These are phyloP conservation scores for Podaxis sp. DNA, from an alignment of 768 basidiomycete genomes.

Conservation along the genomic window DNA sequence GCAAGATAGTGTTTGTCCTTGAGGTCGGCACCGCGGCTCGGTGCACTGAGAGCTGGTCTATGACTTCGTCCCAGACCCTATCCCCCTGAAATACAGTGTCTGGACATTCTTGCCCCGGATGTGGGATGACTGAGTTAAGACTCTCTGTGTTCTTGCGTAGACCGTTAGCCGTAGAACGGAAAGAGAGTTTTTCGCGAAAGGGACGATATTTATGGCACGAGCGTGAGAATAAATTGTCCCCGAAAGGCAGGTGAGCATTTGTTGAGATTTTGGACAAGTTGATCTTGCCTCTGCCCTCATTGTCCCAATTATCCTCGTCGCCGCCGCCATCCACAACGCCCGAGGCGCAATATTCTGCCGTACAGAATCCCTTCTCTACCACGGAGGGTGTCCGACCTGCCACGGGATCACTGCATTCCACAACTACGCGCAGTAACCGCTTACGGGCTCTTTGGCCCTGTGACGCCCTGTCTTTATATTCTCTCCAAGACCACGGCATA, in stretches of 20 bases:
- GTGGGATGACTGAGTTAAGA: not conserved
- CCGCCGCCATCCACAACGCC: not conserved
- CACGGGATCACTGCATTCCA: not conserved
- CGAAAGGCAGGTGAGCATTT: not conserved
- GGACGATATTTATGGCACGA: not conserved
- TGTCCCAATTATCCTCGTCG: not conserved
- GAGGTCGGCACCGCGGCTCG: not conserved
- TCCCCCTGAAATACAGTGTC: no score
- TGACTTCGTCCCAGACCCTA: no score
- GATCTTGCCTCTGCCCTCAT: not conserved
- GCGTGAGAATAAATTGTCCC: not conserved
- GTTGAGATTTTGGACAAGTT: conserved; percentile 2
- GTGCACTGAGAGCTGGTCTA: no score
- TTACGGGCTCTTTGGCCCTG: not conserved
- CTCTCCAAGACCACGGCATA: not conserved
- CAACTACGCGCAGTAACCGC: not conserved
- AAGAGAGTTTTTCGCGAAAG: not conserved
- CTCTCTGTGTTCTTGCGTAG: no score
- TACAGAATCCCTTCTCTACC: not conserved
- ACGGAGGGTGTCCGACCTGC: not conserved
- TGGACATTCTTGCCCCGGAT: not conserved
- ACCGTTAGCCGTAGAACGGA: no score
- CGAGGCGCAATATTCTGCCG: not conserved
- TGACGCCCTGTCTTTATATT: not conserved
- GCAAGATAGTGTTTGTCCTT: not conserved